Conservation (phyloP, 768 basidiomycete species). For the Hemileccinum rubropunctum region DNA sequence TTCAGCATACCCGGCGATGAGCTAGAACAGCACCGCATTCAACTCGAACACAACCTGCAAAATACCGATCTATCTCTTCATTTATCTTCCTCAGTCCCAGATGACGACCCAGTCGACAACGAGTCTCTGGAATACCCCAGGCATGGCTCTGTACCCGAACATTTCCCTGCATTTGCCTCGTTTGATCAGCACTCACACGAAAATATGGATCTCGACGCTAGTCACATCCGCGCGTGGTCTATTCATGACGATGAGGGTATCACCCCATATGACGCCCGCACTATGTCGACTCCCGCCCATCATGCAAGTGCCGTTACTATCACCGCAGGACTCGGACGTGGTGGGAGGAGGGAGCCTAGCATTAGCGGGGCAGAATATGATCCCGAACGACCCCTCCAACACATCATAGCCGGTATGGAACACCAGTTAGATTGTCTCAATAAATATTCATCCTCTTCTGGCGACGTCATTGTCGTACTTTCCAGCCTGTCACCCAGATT, state of each 20-base stretch:
- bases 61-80: conserved; percentile 70
- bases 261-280: conserved; percentile 64
- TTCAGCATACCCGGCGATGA: conserved; percentile 67
- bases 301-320: conserved; percentile 89
- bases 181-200: conserved; percentile 58
- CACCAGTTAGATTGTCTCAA: not conserved
- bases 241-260: conserved; percentile 67
- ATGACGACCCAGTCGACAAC: conserved; percentile 40
- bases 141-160: conserved; percentile 57
- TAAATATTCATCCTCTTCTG: not conserved
- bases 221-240: conserved; percentile 54
- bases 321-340: conserved; percentile 68
- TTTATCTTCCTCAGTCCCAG: conserved; percentile 50
- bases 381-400: conserved; percentile 74
- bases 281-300: conserved; percentile 81
- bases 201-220: conserved; percentile 53
- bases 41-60: conserved; percentile 76
- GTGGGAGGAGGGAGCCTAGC: conserved; percentile 50
- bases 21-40: conserved; percentile 72
- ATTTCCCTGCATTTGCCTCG: conserved; percentile 57
- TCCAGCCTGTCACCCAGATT: conserved; percentile 45
- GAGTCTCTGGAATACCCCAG: conserved; percentile 69
- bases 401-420: conserved; percentile 60
- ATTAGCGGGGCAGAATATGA: conserved; percentile 82
- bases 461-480: conserved; percentile 21